Percentiles rank a stretch among this genome's conserved stretches.
Evolutionary conservation across 805 yeast species (phyloP).

Genomic region (Tetrapisispora nanseiensis): DNA sequence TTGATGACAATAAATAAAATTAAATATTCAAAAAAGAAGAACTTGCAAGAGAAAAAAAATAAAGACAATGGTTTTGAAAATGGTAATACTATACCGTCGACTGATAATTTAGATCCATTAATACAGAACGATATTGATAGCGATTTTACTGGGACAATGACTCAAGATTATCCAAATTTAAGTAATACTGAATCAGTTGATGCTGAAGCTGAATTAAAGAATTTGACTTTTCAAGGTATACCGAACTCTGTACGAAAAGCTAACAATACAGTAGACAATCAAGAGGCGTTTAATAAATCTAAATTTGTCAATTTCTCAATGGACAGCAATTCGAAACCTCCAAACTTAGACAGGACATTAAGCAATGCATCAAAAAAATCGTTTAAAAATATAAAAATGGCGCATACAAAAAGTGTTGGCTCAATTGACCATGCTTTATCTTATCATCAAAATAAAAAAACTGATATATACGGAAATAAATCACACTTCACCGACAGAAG

Average conservation of each 20-base stretch:
- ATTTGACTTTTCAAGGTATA: conserved; percentile 23
- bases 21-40: neutral
- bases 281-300: neutral
- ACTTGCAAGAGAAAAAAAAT: neutral
- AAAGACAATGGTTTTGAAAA: neutral
- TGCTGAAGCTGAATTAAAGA: conserved; percentile 23
- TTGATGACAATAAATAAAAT: conserved; percentile 1
- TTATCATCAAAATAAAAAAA: neutral
- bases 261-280: neutral
- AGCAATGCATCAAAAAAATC: neutral
- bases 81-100: neutral
- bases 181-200: conserved; percentile 5
- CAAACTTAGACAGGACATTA: neutral
- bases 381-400: neutral
- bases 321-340: neutral
- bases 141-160: neutral
- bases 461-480: neutral
- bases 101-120: neutral
- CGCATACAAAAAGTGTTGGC: neutral
- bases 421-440: neutral
- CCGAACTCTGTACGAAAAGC: conserved; percentile 20
- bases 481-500: conserved; percentile 1
- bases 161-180: neutral
- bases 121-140: neutral
- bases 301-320: neutral